Conservation (phyloP, 306 rosid species). For the Malus domestica region ASM211411v1 NC_041798.1:19715001-19715500, state of each 20-base stretch:
- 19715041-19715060: slow-evolving; percentile 21
- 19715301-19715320: slow-evolving; percentile 46
- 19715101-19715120: slow-evolving; percentile 77
- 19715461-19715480: slow-evolving; percentile 59
- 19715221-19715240: slow-evolving; percentile 48
- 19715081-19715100: slow-evolving; percentile 89
- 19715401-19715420: slow-evolving; percentile 72
- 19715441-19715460: slow-evolving; percentile 44
- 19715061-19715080: slow-evolving; percentile 45
- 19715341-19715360: slow-evolving; percentile 39
- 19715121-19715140: slow-evolving; percentile 56
- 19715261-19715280: slow-evolving; percentile 86
- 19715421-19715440: slow-evolving; percentile 52
- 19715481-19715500: slow-evolving; percentile 25
- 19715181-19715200: slow-evolving; percentile 46
- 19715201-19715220: slow-evolving; percentile 68
- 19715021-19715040: slow-evolving; percentile 40
- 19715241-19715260: slow-evolving; percentile 42
- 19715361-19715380: slow-evolving; percentile 58
- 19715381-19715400: slow-evolving; percentile 86
- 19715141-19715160: slow-evolving; percentile 41
- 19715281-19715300: slow-evolving; percentile 80
- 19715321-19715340: slow-evolving; percentile 53
- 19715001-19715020: slow-evolving; percentile 43
- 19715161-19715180: slow-evolving; percentile 14